Evolutionary conservation across 495 filamentous ascomycete genomes (phyloP), one percentile per base, ranked within the genome.

Genomic region (Pseudomonodictys pantanalensis): DNA sequence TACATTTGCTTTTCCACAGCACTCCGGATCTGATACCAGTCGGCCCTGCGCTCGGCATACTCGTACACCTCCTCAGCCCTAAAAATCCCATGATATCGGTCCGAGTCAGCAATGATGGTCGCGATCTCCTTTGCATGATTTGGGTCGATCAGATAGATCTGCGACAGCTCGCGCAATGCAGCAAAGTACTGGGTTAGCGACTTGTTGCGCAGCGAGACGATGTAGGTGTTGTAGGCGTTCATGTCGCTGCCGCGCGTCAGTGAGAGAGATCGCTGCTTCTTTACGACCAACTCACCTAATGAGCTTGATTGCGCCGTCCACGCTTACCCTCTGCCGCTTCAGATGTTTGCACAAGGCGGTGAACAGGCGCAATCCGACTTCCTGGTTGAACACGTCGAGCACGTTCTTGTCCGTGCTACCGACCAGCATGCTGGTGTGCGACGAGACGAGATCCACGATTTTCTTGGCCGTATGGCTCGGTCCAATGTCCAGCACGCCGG

Each of bases 1-100:
- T 97, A 97, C 95, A 97, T 96, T 22, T 90, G 92, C 74, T 88
- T 86, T 79, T 99, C 95, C 20, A 99, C 92, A 52, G 90, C 83
- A 56, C 80, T 81, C 75, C 86, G 87, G 3, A 99, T 88, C 52
- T 82, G 78, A 69, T 87, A 95, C 95, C 95, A 99, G 72, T 99
- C 95, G 62, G 91, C 91, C 56, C 95, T 77, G 58, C 95, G 77
- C 71, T 96, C 90, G 11, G 92, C 95, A 75, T 93, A 99, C 76
- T 97, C 95, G 69, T 93, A 96, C 1, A 97, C 93, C 73, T 99
- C 95, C 69, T 99, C 93, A 23, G 91, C 89, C 43, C 91, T 79
- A 69, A 97, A 96, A 55, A 97, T 89, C 2, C 95, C 95, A 15
- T 86, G 78, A 71, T 97, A 99, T 11, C 93, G 81, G 60, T 89